Conservation (phyloP, 352 stramenopile genomes). For the Blastocystis sp. region DNA sequence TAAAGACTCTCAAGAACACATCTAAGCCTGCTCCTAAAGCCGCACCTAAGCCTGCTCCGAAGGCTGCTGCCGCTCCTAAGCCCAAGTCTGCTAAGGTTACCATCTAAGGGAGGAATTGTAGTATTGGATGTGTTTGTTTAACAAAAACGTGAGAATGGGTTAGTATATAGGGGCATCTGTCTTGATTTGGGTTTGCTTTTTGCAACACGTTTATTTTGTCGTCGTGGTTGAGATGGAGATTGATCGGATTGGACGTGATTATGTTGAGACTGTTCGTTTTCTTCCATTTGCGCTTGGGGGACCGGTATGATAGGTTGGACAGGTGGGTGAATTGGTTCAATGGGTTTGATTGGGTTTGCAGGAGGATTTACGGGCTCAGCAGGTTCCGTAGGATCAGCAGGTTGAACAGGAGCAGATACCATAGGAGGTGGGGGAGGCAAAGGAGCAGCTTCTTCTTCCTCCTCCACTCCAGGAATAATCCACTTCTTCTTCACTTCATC, state of each 20-base stretch:
- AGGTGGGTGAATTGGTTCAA: not conserved
- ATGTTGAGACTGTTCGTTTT: not conserved
- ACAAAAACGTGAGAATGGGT: constrained; percentile 38
- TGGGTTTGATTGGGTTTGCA: not conserved
- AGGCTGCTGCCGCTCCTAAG: not conserved
- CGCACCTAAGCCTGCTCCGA: not conserved
- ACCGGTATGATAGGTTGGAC: not conserved
- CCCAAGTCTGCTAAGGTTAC: constrained; percentile 42
- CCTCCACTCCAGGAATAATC: constrained; percentile 55
- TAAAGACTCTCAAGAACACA: not conserved
- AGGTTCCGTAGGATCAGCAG: not conserved
- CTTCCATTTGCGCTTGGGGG: not conserved
- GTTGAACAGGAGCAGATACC: not conserved
- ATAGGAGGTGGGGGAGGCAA: constrained; percentile 53
- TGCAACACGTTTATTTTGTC: constrained; percentile 3
- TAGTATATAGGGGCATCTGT: constrained; percentile 13
- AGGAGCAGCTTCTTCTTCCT: constrained; percentile 37
- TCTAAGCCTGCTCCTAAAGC: not conserved
- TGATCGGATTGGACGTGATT: not conserved
- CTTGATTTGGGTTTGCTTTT: constrained; percentile 22
- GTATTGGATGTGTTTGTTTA: constrained; percentile 28
- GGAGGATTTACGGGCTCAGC: too few species aligned
- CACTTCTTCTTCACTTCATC: constrained; percentile 65
- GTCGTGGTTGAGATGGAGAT: not conserved
- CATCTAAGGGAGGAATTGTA: not conserved